Conservation (phyloP, 805 yeast species). For the Priceomyces fermenticarens region DNA sequence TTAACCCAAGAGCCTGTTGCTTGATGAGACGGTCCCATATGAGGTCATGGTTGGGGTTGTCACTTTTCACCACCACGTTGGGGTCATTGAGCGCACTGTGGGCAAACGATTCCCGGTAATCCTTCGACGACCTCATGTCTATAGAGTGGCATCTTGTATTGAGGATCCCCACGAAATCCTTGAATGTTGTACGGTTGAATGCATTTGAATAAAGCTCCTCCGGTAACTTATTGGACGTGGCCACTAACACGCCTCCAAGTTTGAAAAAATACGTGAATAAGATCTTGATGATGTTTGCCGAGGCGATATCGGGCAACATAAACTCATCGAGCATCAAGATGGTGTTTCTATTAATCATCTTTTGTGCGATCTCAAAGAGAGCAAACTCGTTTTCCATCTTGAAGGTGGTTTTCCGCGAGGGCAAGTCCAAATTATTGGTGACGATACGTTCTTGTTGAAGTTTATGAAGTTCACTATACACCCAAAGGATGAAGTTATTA, state of each 20-base stretch:
- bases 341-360: slow-evolving; percentile 55
- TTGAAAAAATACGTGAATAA: slow-evolving; percentile 68
- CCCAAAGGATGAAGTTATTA: slow-evolving; percentile 66
- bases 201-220: slow-evolving; percentile 68
- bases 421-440: slow-evolving; percentile 22
- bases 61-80: slow-evolving; percentile 29
- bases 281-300: slow-evolving; percentile 65
- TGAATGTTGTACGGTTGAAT: slow-evolving; percentile 57
- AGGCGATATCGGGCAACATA: slow-evolving; percentile 73
- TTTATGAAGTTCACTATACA: slow-evolving; percentile 57
- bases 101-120: slow-evolving; percentile 46
- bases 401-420: slow-evolving; percentile 17
- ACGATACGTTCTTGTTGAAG: slow-evolving; percentile 45
- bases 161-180: slow-evolving; percentile 53
- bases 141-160: slow-evolving; percentile 57
- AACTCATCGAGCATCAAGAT: slow-evolving; percentile 68
- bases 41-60: slow-evolving; percentile 18
- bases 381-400: slow-evolving; percentile 61
- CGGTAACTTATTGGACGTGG: slow-evolving; percentile 71
- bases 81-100: slow-evolving; percentile 15
- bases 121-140: slow-evolving; percentile 59
- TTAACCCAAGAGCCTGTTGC: slow-evolving; percentile 13
- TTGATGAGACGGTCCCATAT: slow-evolving; percentile 36
- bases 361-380: slow-evolving; percentile 64
- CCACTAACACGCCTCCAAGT: slow-evolving; percentile 71